Evolutionary conservation across 2,329 filamentous ascomycete species (phyloP).

Genomic region (Hypoxylon sp.): DNA sequence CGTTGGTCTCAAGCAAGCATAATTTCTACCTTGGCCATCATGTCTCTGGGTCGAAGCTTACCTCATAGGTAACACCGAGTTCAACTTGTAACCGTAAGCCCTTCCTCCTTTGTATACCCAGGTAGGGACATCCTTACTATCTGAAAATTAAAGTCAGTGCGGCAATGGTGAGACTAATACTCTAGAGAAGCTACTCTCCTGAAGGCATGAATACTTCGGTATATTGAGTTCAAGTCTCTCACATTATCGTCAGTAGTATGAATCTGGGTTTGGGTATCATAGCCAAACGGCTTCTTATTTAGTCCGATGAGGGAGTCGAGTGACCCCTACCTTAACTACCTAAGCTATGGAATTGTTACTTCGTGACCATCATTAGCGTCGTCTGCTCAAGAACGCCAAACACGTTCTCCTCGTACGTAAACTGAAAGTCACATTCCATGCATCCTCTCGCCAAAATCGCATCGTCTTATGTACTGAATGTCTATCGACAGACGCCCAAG

Average conservation of each 20-base stretch:
- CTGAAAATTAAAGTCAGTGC: too few relatives aligned
- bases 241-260: background rate
- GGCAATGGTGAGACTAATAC: too few relatives aligned
- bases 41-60: too few relatives aligned
- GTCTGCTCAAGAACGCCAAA: constrained; percentile 11
- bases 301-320: constrained; percentile 3
- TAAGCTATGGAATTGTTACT: constrained; percentile 31
- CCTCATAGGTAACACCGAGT: too few relatives aligned
- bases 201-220: background rate
- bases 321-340: too few relatives aligned
- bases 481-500: constrained; percentile 8
- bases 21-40: too few relatives aligned
- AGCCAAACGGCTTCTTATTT: constrained; percentile 26
- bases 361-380: constrained; percentile 31
- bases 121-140: too few relatives aligned
- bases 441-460: constrained; percentile 17
- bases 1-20: too few relatives aligned
- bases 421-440: constrained; percentile 14
- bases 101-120: too few relatives aligned
- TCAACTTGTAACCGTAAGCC: too few relatives aligned
- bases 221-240: background rate
- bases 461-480: constrained; percentile 28
- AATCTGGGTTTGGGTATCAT: constrained; percentile 15
- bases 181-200: background rate
- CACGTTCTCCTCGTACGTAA: constrained; percentile 22